Conservation (phyloP, 2,329 filamentous ascomycete genomes). For the Penicillium thymicola region DNA sequence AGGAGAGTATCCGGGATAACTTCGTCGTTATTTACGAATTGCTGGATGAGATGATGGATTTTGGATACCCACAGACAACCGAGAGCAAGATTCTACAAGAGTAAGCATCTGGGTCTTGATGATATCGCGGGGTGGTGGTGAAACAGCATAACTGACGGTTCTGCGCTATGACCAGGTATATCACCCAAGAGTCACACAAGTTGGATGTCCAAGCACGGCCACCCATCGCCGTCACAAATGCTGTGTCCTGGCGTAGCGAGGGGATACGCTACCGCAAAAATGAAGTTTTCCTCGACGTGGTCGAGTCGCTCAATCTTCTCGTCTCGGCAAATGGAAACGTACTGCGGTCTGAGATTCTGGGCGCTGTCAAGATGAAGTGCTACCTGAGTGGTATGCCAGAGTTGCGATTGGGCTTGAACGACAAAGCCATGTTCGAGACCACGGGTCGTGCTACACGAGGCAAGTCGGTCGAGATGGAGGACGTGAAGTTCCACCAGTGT, state of each 20-base stretch:
- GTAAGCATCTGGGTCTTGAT: conserved; percentile 36
- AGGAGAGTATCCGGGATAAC: conserved; percentile 98
- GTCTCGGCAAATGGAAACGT: conserved; percentile 95
- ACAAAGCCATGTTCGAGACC: conserved; percentile 99
- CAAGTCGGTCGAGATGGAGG: conserved; percentile 99
- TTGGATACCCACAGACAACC: conserved; percentile 97
- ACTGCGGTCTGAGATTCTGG: conserved; percentile 90
- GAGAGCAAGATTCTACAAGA: conserved; percentile 98
- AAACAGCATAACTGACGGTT: background rate
- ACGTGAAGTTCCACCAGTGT: conserved; percentile 99
- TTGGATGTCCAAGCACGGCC: conserved; percentile 93
- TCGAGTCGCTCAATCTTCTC: conserved; percentile 93
- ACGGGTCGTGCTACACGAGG: conserved; percentile 90
- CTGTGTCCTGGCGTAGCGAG: conserved; percentile 96
- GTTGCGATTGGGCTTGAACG: conserved; percentile 87
- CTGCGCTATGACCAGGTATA: conserved; percentile 58
- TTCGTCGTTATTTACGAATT: conserved; percentile 99
- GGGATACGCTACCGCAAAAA: conserved; percentile 98
- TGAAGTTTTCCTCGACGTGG: conserved; percentile 96
- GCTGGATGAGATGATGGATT: conserved; percentile 99
- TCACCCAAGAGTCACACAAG: conserved; percentile 98
- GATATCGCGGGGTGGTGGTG: background rate
- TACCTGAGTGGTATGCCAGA: conserved; percentile 98
- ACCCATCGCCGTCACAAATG: conserved; percentile 96
- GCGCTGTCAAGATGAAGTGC: conserved; percentile 99